Conservation (phyloP, 768 basidiomycete species). For the Kwoniella botswanensis region DNA sequence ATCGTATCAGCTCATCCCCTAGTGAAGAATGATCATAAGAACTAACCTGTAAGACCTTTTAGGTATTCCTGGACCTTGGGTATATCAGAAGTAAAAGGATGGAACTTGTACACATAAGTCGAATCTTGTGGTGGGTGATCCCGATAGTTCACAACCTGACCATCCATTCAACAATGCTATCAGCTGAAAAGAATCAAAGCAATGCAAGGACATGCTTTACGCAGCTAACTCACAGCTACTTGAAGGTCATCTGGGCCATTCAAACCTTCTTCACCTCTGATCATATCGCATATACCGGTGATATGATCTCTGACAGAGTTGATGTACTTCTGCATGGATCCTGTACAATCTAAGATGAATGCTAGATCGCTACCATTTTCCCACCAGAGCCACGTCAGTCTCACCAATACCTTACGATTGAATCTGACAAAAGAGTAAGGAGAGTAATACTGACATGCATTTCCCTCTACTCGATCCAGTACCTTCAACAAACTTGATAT, state of each 20-base stretch:
- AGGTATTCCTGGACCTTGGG: conserved; percentile 82
- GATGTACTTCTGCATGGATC: conserved; percentile 60
- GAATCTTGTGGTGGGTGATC: conserved; percentile 98
- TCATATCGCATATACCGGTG: conserved; percentile 90
- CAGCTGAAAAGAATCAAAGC: background rate
- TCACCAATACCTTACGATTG: background rate
- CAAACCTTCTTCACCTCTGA: conserved; percentile 92
- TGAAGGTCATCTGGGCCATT: conserved; percentile 83
- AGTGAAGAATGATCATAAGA: background rate
- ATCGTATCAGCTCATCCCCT: background rate
- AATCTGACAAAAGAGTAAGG: too few species aligned
- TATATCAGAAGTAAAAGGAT: conserved; percentile 93
- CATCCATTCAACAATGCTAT: background rate
- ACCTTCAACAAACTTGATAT: conserved; percentile 40
- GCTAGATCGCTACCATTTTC: conserved; percentile 69
- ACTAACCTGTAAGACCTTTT: conserved; percentile 66
- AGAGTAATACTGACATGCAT: conserved; percentile 42
- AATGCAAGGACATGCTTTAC: background rate
- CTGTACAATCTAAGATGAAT: conserved; percentile 94
- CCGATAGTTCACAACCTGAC: conserved; percentile 90
- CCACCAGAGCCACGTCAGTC: too few species aligned
- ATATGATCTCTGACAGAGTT: conserved; percentile 85
- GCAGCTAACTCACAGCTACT: conserved; percentile 63
- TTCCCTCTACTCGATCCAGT: conserved; percentile 38
- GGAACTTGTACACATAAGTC: conserved; percentile 89